Conservation (phyloP, 2,329 filamentous ascomycete species). For the Didymellaceae sp. region DNA sequence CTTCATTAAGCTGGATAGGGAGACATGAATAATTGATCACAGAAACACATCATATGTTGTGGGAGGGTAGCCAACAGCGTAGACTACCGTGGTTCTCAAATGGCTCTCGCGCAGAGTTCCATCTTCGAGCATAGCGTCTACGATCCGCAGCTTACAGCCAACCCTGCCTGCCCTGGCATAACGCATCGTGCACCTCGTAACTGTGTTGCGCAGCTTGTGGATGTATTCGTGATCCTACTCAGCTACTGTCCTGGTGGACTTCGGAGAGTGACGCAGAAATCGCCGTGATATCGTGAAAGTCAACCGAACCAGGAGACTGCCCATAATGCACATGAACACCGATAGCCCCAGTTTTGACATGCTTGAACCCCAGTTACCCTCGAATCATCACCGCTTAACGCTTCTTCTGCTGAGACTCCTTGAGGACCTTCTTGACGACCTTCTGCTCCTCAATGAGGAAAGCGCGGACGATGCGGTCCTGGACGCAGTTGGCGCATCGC, state of each 20-base stretch:
- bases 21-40: no score
- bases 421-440: conserved; percentile 99
- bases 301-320: conserved; percentile 48
- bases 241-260: conserved; percentile 41
- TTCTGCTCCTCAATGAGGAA: conserved; percentile 99
- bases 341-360: conserved; percentile 49
- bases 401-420: conserved; percentile 90
- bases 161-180: background rate
- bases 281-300: conserved; percentile 48
- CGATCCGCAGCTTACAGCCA: background rate
- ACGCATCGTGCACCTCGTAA: conserved; percentile 12
- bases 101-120: no score
- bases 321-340: conserved; percentile 53
- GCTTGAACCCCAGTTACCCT: conserved; percentile 36
- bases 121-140: no score
- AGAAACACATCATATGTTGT: no score
- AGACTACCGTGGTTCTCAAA: no score
- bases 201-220: conserved; percentile 36
- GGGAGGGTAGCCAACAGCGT: no score
- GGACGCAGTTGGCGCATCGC: conserved; percentile 97
- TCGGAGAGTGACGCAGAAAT: conserved; percentile 44
- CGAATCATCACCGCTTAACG: conserved; percentile 45
- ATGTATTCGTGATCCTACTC: conserved; percentile 46
- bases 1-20: no score
- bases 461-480: conserved; percentile 95